Percentiles rank a stretch among this genome's conserved stretches.
phyloP scores from a whole-genome alignment of 345 rosid genomes.

The Citrus reticulata region DNA sequence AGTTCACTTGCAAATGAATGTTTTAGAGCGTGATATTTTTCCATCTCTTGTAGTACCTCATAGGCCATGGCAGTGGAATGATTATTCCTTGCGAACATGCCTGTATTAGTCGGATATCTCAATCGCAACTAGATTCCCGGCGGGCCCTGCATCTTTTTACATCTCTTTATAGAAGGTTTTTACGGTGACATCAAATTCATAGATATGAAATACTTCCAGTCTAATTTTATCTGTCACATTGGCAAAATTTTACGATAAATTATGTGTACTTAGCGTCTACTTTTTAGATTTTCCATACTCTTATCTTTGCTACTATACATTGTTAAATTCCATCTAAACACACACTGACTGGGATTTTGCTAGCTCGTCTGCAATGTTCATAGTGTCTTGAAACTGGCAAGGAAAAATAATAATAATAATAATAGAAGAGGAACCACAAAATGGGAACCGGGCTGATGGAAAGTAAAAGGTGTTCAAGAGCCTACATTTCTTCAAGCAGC shows the following conservation, averaged over 20 bases:
- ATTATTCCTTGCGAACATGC: not conserved
- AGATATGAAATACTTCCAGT: not conserved
- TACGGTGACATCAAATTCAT: not conserved
- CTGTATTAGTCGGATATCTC: too few relatives aligned
- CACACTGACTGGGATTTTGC: not conserved
- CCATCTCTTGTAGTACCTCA: not conserved
- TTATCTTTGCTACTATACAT: not conserved
- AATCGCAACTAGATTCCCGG: too few relatives aligned
- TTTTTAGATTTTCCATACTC: not conserved
- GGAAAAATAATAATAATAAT: conserved; percentile 15
- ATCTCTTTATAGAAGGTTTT: not conserved
- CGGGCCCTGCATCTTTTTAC: not conserved
- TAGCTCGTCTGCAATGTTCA: conserved; percentile 77
- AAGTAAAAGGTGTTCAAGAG: too few relatives aligned
- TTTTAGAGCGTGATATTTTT: not conserved
- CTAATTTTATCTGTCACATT: not conserved
- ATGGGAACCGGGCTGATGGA: conserved; percentile 28
- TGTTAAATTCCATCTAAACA: not conserved
- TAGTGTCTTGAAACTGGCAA: conserved; percentile 86
- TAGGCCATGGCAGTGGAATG: not conserved
- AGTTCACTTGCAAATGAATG: not conserved
- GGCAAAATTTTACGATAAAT: not conserved
- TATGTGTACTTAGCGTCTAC: not conserved
- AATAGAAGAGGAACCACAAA: conserved; percentile 42
- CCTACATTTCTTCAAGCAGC: too few relatives aligned